Conservation (phyloP, 169 alveolate species). For the Eimeria necatrix region DNA sequence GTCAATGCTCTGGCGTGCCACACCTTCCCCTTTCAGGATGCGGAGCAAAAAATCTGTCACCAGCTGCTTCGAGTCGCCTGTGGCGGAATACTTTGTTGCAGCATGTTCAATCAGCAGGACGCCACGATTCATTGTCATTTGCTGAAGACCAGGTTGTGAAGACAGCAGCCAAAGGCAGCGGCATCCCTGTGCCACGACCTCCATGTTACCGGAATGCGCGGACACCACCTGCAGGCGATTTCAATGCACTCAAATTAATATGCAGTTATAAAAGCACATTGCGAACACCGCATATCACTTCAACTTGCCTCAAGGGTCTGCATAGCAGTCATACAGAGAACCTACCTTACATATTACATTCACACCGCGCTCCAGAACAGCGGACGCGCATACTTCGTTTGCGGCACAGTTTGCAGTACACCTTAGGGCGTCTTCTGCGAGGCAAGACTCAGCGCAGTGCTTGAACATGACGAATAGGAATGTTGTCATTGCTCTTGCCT, state of each 20-base stretch:
- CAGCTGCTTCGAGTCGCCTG: slow-evolving; percentile 70
- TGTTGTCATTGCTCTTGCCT: slow-evolving; percentile 74
- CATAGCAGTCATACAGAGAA: not conserved
- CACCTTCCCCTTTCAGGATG: slow-evolving; percentile 69
- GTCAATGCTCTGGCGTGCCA: slow-evolving; percentile 71
- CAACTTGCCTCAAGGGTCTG: not conserved
- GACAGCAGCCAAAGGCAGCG: slow-evolving; percentile 77
- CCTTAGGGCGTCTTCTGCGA: slow-evolving; percentile 76
- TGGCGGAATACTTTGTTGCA: slow-evolving; percentile 65
- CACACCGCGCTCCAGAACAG: slow-evolving; percentile 78
- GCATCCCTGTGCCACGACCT: slow-evolving; percentile 81
- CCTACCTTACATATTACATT: slow-evolving; percentile 79
- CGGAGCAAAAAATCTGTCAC: slow-evolving; percentile 66
- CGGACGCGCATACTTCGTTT: slow-evolving; percentile 70
- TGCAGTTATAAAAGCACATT: not conserved
- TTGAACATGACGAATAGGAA: slow-evolving; percentile 78
- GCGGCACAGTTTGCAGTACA: slow-evolving; percentile 80
- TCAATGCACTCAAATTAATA: not conserved
- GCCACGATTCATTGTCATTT: slow-evolving; percentile 63
- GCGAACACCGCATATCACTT: not conserved
- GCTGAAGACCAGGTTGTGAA: slow-evolving; percentile 77
- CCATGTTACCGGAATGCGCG: slow-evolving; percentile 64
- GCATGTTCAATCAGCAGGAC: slow-evolving; percentile 70
- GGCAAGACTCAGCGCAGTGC: slow-evolving; percentile 59
- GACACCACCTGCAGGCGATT: slow-evolving; percentile 61